phyloP scores from a whole-genome alignment of 1,139 yeast species.

The Suhomyces taliae region DNA sequence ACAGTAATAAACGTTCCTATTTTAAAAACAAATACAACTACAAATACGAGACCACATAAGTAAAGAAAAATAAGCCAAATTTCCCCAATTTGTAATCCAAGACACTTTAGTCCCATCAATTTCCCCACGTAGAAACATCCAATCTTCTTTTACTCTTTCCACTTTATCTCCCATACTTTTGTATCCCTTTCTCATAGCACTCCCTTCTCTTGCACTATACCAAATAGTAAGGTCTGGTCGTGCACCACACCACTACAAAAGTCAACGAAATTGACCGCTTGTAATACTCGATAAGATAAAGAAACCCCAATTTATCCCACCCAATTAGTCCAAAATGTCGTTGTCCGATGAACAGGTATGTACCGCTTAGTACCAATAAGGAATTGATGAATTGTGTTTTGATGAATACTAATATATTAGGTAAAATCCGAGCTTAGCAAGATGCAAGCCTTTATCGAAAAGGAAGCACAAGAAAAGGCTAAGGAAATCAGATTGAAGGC shows the following conservation, averaged over 20 bases:
- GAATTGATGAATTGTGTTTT: not conserved
- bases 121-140: too few relatives aligned
- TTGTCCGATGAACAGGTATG: constrained; percentile 51
- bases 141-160: too few relatives aligned
- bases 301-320: not conserved
- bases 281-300: constrained; percentile 9
- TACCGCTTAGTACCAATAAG: constrained; percentile 9
- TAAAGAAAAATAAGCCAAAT: too few relatives aligned
- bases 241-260: constrained; percentile 7
- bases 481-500: constrained; percentile 94
- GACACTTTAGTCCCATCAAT: too few relatives aligned
- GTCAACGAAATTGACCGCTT: constrained; percentile 8
- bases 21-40: too few relatives aligned
- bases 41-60: too few relatives aligned
- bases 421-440: constrained; percentile 94
- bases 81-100: too few relatives aligned
- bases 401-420: constrained; percentile 37
- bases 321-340: constrained; percentile 30
- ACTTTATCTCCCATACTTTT: too few relatives aligned
- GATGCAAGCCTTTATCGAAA: constrained; percentile 98
- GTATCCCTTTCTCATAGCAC: too few relatives aligned
- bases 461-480: constrained; percentile 99
- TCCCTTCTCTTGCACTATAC: too few relatives aligned
- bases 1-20: too few relatives aligned
- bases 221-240: constrained; percentile 4